Conservation (phyloP, 164 flowering plant genomes). For the Vitis amurensis region DNA sequence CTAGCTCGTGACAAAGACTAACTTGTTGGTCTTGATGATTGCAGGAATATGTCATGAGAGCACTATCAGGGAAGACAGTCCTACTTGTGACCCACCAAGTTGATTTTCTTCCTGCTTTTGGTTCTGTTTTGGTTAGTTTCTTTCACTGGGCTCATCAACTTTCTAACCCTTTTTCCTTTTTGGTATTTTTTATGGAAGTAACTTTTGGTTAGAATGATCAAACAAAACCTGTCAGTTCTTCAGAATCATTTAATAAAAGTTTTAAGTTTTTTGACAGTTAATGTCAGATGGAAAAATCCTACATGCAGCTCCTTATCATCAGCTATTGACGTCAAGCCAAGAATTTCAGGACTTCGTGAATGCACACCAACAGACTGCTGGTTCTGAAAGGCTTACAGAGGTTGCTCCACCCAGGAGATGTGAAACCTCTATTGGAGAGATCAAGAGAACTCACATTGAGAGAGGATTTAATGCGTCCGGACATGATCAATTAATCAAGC, state of each 20-base stretch:
- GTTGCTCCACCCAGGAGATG: conserved; percentile 13
- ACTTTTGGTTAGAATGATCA: neutral
- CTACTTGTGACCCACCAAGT: conserved; percentile 58
- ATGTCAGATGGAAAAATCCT: conserved; percentile 49
- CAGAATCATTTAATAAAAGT: neutral
- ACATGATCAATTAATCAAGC: conserved; percentile 29
- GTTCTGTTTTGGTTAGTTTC: conserved; percentile 36
- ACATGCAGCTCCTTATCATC: conserved; percentile 33
- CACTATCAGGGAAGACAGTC: conserved; percentile 42
- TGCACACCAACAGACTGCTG: conserved; percentile 50
- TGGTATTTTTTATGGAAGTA: neutral
- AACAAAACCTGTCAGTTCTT: neutral
- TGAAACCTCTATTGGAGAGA: conserved; percentile 23
- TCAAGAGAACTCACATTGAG: conserved; percentile 22
- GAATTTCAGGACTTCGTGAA: conserved; percentile 45
- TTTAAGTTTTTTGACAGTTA: conserved; percentile 25
- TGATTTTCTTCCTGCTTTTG: conserved; percentile 49
- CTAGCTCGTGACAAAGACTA: neutral
- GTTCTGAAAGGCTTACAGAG: conserved; percentile 32
- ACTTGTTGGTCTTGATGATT: neutral
- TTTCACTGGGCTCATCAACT: neutral
- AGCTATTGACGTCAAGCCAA: conserved; percentile 29
- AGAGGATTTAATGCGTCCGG: conserved; percentile 15
- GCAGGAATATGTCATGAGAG: conserved; percentile 51
- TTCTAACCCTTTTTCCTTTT: neutral